Evolutionary conservation across 345 rosid species (phyloP).

Genomic region (Gossypium raimondii): DNA sequence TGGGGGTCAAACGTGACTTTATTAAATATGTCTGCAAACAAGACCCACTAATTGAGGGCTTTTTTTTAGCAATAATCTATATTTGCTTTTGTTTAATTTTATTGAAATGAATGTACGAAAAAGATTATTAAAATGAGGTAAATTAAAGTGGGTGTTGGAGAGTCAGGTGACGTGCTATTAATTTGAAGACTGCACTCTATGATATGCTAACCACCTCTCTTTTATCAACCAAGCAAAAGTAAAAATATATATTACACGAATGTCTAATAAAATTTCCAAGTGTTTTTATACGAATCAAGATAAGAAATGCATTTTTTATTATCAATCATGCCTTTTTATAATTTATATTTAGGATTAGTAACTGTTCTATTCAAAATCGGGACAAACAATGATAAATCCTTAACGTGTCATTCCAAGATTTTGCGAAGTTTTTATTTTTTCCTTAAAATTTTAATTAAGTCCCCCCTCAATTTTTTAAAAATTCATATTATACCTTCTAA

Average conservation of each 20-base stretch:
- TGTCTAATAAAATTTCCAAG: too few relatives aligned
- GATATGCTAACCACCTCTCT: background rate
- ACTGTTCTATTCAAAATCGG: accelerated
- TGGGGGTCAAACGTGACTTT: background rate
- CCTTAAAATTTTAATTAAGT: too few relatives aligned
- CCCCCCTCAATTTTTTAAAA: too few relatives aligned
- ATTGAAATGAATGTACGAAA: background rate
- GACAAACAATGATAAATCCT: too few relatives aligned
- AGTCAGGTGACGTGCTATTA: background rate
- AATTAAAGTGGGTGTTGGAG: background rate
- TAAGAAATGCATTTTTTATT: too few relatives aligned
- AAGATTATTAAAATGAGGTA: background rate
- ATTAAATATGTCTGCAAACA: background rate
- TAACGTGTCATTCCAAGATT: accelerated
- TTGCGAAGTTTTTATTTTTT: too few relatives aligned
- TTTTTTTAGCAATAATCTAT: background rate
- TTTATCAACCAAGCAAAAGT: background rate
- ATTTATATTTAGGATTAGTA: too few relatives aligned
- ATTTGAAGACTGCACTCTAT: background rate
- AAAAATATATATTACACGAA: too few relatives aligned
- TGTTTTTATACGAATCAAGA: too few relatives aligned
- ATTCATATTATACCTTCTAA: too few relatives aligned
- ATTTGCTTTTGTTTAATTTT: background rate
- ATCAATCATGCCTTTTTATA: too few relatives aligned
- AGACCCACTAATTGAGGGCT: background rate